Percentiles rank a stretch among this genome's conserved stretches.
Conservation (phyloP, 73 alveolate species). For the Paramecium biaurelia region DNA sequence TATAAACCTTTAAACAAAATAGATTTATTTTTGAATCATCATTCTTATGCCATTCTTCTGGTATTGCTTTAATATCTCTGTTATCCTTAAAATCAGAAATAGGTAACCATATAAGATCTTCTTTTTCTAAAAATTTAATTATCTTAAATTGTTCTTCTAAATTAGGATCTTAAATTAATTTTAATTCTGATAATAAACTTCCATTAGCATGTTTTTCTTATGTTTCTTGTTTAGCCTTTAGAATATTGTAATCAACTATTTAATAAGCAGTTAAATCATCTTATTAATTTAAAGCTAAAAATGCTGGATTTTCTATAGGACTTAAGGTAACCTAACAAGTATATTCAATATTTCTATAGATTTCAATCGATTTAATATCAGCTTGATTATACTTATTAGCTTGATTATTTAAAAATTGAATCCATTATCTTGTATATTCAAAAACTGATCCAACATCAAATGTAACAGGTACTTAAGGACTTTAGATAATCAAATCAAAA, state of each 20-base stretch:
- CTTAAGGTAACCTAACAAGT: not conserved
- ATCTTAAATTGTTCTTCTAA: not conserved
- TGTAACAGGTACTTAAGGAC: not conserved
- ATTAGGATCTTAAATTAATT: not conserved
- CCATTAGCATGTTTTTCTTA: not conserved
- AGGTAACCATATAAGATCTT: not conserved
- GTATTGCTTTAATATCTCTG: not conserved
- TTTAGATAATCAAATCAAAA: not conserved
- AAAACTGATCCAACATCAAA: not conserved
- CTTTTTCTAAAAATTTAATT: not conserved
- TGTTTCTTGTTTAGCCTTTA: not conserved
- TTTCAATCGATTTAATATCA: not conserved
- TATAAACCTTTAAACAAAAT: not conserved
- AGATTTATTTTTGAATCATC: not conserved
- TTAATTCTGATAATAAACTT: not conserved
- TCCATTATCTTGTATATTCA: conserved; percentile 13
- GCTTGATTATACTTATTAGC: not conserved
- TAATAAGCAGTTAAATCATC: not conserved
- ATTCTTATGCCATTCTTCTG: not conserved
- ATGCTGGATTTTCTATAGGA: not conserved
- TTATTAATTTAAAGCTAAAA: not conserved
- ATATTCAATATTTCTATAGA: not conserved
- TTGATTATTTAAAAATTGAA: not conserved
- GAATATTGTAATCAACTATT: not conserved
- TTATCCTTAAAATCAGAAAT: not conserved